These are phyloP conservation scores for Spatholobus suberectus DNA, from an alignment of 306 rosid species.

Conservation along the genomic window DNA sequence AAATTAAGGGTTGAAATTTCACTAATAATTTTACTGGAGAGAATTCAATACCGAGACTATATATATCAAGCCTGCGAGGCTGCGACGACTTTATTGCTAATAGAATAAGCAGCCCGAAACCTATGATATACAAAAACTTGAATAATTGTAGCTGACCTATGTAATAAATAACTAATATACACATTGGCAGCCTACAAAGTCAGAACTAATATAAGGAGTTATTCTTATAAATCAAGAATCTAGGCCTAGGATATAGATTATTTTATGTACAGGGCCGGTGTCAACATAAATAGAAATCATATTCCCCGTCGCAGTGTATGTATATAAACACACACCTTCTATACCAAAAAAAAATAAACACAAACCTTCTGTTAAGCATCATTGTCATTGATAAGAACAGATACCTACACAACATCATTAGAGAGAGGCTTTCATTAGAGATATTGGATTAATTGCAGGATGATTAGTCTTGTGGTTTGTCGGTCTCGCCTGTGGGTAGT, in stretches of 20 bases:
- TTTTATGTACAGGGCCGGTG: conserved; percentile 41
- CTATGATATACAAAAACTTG: background rate
- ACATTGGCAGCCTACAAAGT: conserved; percentile 45
- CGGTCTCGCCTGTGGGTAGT: conserved; percentile 55
- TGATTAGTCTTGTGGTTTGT: conserved; percentile 60
- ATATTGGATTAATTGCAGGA: conserved; percentile 21
- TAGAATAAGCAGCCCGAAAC: background rate
- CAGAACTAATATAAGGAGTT: conserved; percentile 38
- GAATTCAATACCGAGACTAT: too few species aligned
- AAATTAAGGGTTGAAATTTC: too few species aligned
- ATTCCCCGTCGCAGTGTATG: too few species aligned
- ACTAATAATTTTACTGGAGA: too few species aligned
- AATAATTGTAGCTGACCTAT: background rate
- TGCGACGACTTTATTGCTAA: background rate
- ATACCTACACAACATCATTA: background rate
- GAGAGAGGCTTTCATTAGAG: background rate
- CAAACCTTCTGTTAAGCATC: background rate
- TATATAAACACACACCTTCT: too few species aligned
- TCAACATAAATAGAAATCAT: conserved; percentile 27
- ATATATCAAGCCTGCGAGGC: too few species aligned
- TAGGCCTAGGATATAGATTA: conserved; percentile 21
- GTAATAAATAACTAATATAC: conserved; percentile 1
- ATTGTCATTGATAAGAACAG: conserved; percentile 11
- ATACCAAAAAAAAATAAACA: too few species aligned
- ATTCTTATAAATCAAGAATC: conserved; percentile 30